Evolutionary conservation across 139 green algal species (phyloP).

Genomic region (Chlorella sp.): DNA sequence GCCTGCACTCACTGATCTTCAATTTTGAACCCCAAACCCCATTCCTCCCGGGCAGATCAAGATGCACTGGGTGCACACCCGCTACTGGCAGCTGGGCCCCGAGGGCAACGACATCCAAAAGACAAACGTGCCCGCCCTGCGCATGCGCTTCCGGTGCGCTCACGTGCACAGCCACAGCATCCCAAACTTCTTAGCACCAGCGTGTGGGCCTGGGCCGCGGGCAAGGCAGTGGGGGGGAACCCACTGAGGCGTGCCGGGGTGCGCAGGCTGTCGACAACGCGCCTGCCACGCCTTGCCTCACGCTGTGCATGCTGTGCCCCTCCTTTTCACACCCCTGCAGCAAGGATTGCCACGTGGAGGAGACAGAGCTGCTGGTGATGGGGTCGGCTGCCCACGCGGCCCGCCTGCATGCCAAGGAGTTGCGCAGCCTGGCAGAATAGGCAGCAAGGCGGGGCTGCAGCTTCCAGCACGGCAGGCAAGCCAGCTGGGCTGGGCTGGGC

Average conservation of each 20-base stretch:
- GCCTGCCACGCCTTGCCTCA: not conserved
- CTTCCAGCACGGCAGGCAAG: not conserved
- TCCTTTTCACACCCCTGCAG: not conserved
- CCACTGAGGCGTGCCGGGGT: not conserved
- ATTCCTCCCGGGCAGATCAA: too few relatives aligned
- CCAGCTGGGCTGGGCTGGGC: not conserved
- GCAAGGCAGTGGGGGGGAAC: not conserved
- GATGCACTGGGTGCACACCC: slow-evolving; percentile 79
- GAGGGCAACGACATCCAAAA: slow-evolving; percentile 98
- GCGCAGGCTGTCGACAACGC: too few relatives aligned
- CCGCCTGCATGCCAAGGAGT: slow-evolving; percentile 40
- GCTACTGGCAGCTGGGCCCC: slow-evolving; percentile 88
- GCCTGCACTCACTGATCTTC: too few relatives aligned
- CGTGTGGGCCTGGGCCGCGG: not conserved
- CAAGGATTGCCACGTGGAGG: slow-evolving; percentile 53
- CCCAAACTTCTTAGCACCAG: too few relatives aligned
- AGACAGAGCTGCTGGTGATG: slow-evolving; percentile 52
- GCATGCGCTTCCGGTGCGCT: slow-evolving; percentile 86
- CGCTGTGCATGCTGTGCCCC: not conserved
- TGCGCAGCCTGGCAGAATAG: slow-evolving; percentile 5
- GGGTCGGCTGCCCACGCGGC: slow-evolving; percentile 40
- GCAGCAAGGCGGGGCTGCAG: not conserved
- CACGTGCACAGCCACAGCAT: not conserved
- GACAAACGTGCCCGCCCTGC: slow-evolving; percentile 97
- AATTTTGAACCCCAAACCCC: too few relatives aligned